phyloP scores from a whole-genome alignment of 2,329 filamentous ascomycete genomes.

The Aspergillus bombycis region DNA sequence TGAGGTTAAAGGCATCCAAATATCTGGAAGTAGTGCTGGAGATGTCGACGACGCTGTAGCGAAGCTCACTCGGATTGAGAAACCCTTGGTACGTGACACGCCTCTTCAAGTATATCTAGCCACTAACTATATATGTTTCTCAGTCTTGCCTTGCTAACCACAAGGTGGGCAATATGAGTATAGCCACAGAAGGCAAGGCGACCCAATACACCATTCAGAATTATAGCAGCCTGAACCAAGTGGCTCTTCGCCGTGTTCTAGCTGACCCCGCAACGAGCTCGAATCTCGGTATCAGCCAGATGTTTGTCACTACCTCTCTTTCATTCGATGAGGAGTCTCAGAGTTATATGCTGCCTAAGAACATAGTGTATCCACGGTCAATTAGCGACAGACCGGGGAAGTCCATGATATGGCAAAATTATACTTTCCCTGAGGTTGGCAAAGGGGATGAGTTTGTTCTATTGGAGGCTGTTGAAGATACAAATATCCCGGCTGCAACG shows the following conservation, averaged over 20 bases:
- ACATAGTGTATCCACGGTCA: conserved; percentile 22
- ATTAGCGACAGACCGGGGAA: conserved; percentile 23
- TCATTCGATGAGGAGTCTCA: conserved; percentile 21
- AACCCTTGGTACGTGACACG: conserved; percentile 30
- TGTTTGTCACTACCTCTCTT: conserved; percentile 28
- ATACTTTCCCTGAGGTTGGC: conserved; percentile 36
- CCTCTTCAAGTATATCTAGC: neutral
- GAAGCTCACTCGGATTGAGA: conserved; percentile 32
- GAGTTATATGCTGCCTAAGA: conserved; percentile 16
- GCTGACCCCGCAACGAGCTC: conserved; percentile 20
- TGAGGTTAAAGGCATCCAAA: conserved; percentile 26
- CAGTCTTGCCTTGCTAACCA: conserved; percentile 26
- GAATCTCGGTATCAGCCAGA: conserved; percentile 21
- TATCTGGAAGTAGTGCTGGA: conserved; percentile 25
- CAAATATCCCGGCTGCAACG: conserved; percentile 3
- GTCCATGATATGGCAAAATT: conserved; percentile 37
- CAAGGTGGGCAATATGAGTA: conserved; percentile 23
- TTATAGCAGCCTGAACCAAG: conserved; percentile 24
- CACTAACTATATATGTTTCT: conserved; percentile 3
- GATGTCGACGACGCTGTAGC: conserved; percentile 34
- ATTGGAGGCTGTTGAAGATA: conserved; percentile 14
- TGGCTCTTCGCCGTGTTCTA: conserved; percentile 27
- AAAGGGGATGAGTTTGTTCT: conserved; percentile 25
- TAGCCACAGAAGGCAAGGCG: conserved; percentile 10
- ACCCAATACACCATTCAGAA: conserved; percentile 22